Conservation (phyloP, 2,329 filamentous ascomycete genomes). For the Aspergillus calidoustus region DNA sequence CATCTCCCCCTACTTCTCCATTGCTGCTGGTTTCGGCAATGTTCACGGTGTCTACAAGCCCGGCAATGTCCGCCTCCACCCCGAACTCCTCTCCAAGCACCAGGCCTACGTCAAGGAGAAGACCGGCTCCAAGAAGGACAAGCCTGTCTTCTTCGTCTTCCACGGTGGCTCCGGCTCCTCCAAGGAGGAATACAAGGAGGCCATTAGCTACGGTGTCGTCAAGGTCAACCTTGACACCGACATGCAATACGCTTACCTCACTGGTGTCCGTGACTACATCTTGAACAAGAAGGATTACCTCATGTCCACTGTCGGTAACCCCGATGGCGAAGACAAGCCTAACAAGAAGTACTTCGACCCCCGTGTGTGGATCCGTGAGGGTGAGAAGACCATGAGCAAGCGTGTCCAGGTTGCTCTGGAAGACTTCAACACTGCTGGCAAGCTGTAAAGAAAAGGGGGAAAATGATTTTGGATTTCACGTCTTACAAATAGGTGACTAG, state of each 20-base stretch:
- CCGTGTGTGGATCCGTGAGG: slow-evolving; percentile 88
- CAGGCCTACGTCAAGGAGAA: slow-evolving; percentile 88
- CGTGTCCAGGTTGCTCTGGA: slow-evolving; percentile 80
- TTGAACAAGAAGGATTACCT: slow-evolving; percentile 95
- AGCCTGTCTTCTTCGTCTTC: slow-evolving; percentile 99
- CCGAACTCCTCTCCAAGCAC: slow-evolving; percentile 95
- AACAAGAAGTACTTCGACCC: slow-evolving; percentile 98
- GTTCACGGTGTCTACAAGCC: slow-evolving; percentile 99
- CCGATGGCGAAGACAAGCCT: slow-evolving; percentile 93
- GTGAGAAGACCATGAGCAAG: slow-evolving; percentile 93
- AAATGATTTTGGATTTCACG: slow-evolving; percentile 12
- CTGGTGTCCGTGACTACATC: slow-evolving; percentile 93
- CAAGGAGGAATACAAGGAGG: slow-evolving; percentile 87
- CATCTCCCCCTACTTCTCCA: slow-evolving; percentile 96
- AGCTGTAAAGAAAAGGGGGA: slow-evolving; percentile 64
- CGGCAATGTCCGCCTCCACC: slow-evolving; percentile 94
- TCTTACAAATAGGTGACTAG: slow-evolving; percentile 7
- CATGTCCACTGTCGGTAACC: slow-evolving; percentile 85
- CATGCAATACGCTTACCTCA: slow-evolving; percentile 92
- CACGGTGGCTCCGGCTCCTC: slow-evolving; percentile 93
- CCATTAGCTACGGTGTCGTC: slow-evolving; percentile 91
- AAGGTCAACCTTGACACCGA: slow-evolving; percentile 99
- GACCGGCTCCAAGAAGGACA: slow-evolving; percentile 71
- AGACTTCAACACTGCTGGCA: slow-evolving; percentile 86
- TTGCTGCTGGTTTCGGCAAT: slow-evolving; percentile 97